Base-by-base conservation (phyloP, 306 rosid species). In the Mimosa pudica region DNA sequence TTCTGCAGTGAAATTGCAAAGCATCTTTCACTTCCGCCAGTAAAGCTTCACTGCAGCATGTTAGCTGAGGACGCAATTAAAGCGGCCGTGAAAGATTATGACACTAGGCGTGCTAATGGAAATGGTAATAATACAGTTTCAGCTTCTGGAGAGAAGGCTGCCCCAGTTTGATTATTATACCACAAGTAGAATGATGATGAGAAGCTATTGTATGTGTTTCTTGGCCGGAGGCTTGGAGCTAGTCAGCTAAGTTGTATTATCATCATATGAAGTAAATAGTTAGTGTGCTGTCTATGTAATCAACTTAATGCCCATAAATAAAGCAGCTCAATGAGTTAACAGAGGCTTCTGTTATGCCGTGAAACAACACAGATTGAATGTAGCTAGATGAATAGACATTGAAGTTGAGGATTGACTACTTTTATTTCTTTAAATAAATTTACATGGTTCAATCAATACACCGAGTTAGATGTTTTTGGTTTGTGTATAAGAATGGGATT, bases 21-120 rank as follows among this genome's bases (percentile, higher is more conserved):
- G 83, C 98, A 93, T 84, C 98, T 96, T 4, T 90, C 97, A 3
- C 99, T 96, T 52, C 99, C 99, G 41, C 99, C 99, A 0, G 99
- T 96, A 17, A 96, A 96, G 91, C 89, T 96, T 77, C 99, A 96
- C 83, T 93, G 99, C 88, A 96, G 98, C 89, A 96, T 96, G 99
- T 98, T 96, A 51, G 99, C 99, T 14, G 99, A 96, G 89, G 99
- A 96, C 81, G 99, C 99, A 5, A 96, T 96, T 77, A 96, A 96
- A 86, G 98, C 99, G 54, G 99, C 99, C 54, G 91, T 96, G 68
- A 93, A 96, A 87, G 98, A 96, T 79, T 96, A 93, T 57, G 93
- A 89, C 79, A 66, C 89, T 10, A 96, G 88, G 80, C 92, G 83
- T 46, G 74, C 82, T 58, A 80, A 90, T 5, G 10, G 83, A 12